phyloP scores from a whole-genome alignment of 2,329 filamentous ascomycete genomes.

The Pleomassaria siparia region DNA sequence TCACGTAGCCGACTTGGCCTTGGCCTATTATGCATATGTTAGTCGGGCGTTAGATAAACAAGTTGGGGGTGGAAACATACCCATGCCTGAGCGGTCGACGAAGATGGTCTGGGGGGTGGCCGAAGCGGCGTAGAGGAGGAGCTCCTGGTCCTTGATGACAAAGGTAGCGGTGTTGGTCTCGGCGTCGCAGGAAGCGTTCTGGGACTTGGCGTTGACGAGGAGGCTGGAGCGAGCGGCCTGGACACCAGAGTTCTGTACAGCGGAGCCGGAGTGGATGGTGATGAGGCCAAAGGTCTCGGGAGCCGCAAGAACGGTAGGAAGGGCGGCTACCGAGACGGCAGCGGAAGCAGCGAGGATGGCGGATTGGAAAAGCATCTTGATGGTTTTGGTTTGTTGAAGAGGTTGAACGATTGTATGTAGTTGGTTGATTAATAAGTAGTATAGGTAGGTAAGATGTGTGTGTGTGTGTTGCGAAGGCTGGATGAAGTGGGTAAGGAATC shows the following conservation, averaged over 20 bases:
- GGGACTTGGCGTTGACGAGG: constrained; percentile 44
- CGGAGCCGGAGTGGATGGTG: constrained; percentile 53
- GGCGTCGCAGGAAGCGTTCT: constrained; percentile 53
- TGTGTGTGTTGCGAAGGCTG: neutral
- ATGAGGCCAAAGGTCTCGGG: constrained; percentile 52
- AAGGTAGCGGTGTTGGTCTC: constrained; percentile 53
- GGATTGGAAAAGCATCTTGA: constrained; percentile 36
- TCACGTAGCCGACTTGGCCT: constrained; percentile 57
- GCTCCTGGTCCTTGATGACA: constrained; percentile 48
- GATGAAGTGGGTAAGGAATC: neutral
- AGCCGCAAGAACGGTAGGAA: constrained; percentile 24
- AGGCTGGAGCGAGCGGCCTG: constrained; percentile 51
- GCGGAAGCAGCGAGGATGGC: constrained; percentile 31
- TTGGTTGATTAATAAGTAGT: neutral
- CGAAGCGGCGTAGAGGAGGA: constrained; percentile 51
- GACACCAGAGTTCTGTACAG: constrained; percentile 51
- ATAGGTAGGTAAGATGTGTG: neutral
- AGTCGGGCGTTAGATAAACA: neutral
- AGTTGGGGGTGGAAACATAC: constrained; percentile 38
- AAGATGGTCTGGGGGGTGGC: constrained; percentile 53
- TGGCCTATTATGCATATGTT: constrained; percentile 43
- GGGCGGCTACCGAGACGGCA: constrained; percentile 33
- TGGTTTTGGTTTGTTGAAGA: neutral
- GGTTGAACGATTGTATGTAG: neutral
- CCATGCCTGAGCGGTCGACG: constrained; percentile 62